Evolutionary conservation across 441 rosid species (phyloP), one percentile per base, ranked within the genome.

Genomic region (Erodium moschatum): DNA sequence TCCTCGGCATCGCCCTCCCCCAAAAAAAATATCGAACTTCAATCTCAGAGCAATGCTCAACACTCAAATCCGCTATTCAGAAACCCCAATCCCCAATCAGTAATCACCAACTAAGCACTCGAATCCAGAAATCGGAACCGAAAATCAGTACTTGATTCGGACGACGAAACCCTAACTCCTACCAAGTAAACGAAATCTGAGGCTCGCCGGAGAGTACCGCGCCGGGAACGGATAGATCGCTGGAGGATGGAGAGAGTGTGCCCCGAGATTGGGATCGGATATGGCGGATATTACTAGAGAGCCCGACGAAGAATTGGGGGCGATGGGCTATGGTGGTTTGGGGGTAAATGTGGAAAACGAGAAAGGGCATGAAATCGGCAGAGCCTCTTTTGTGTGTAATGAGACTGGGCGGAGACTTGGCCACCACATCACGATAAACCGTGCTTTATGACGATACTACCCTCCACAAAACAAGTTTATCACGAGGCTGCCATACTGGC

Each of bases 1-100:
- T 86, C 76, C 88, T 78, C 72, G 97, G 87, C 99, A 95, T 91
- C 88, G 61, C 83, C 69, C 48, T 1, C 70, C 21, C 27, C n/a
- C 64, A 38, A 20, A 69, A 44, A 29, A 44, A 72, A 76, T 63
- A 29, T 15, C 15, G 21, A 42, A 19, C 72, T 31, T 10, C 19
- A 48, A 48, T 48, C 56, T 48, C 56, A n/a, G 56, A 48, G 18
- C 56, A 48, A 48, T 48, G 56, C 66, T 12, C 65, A 24, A 61
- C 16, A 9, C 44, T 64, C 62, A 42, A 44, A 48, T 62, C 58
- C 44, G 68, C 69, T 27, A 68, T 31, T 21, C 5, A 16, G 52
- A 72, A 72, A 65, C 73, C 81, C 79, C 70, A 67, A 72, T 24
- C 65, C 62, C 54, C 27, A 74, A 70, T 48, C 73, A 31, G 44